Base-by-base conservation (phyloP, 345 rosid species). In the Bruguiera gymnorhiza region DNA sequence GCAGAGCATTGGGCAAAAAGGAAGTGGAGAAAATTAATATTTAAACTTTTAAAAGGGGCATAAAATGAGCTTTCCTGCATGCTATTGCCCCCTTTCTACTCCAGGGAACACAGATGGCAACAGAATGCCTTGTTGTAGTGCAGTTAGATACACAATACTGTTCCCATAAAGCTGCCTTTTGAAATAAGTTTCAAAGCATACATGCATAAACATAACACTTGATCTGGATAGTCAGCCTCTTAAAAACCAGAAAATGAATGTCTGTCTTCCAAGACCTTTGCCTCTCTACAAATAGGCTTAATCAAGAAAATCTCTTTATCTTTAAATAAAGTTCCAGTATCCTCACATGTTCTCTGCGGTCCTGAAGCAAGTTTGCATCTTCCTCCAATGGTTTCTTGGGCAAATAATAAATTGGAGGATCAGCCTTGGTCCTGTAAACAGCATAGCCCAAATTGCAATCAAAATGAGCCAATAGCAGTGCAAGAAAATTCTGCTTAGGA, bases 401-500 rank as follows among this genome's bases (percentile, higher is more conserved):
- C 72, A 88, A 73, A 86, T 87, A 95, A 75, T 89, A 95, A 75
- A 95, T 85, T 3, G 74, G 80, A 70, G 99, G 99, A 83, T 88
- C 89, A 67, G 97, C 83, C 75, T 88, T 88, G 60, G 99, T 92
- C 95, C 97, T 91, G 88, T 11, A 43, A 67, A 82, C 79, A 53
- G 71, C 34, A 69, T 60, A 81, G 19, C 37, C 59, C 81, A 67
- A 70, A 63, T 71, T 73, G 56, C 58, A 76, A 69, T 68, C 57
- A 81, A 68, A 63, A 71, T 37, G 30, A 68, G 67, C 39, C 71
- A 62, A 63, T 63, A n/a, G 34, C 11, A 34, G 55, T 66, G 65
- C 23, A 65, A 63, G 55, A 60, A 73, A 74, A 69, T 78, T 74
- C 84, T 66, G 68, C 74, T 70, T 62, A 77, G 73, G 57, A 74